Evolutionary conservation across 129 eudicot genomes (phyloP), one percentile per base, ranked within the genome.

Genomic region (Centrapalus pauciflorus): DNA sequence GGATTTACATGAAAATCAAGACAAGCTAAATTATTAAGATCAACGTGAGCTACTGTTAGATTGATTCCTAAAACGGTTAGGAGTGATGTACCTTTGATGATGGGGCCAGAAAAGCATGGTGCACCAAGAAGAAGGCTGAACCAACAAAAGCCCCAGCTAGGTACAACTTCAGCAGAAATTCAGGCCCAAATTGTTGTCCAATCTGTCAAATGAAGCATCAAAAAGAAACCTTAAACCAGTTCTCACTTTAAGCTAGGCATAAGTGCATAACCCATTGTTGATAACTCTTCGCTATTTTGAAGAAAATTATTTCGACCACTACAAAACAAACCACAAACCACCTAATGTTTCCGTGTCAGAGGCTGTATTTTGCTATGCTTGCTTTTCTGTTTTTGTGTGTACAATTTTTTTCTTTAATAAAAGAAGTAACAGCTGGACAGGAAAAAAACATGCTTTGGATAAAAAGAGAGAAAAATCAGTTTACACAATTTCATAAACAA

Each of bases 141-240:
- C 98, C 98, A 69, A 51, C 84, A 73, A 92, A 60, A 19, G 98
- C 98, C 50, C 98, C 96, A 12, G 87, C 76, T 50, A 92, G 61
- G 64, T 88, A 92, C 66, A 92, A 33, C 73, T 72, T 88, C 82
- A 92, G 78, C 64, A 92, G 54, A 72, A 74, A 85, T 62, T 70
- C 81, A 37, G 96, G 82, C 52, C 98, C 98, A 81, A 92, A 88
- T 9, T 13, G 20, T 40, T 82, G 70, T 79, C 82, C 98, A 65
- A 85, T 77, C 96, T 92, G 90, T 48, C 46, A 50, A 77, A 82
- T 25, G 2, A 72, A 64, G 32, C 30, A 30, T 9, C 70, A 72
- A 35, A 40, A 54, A 41, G 13, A 33, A 59, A 12, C 40, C 40
- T 6, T 0, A 12, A 34, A 34, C 40, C 40, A 0, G 11, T 34